A percentile compares a stretch with the other conserved stretches of the same genome.
These are phyloP conservation scores for Xylariaceae sp. DNA, from an alignment of 2,329 filamentous ascomycete genomes.

Conservation along the genomic window DNA sequence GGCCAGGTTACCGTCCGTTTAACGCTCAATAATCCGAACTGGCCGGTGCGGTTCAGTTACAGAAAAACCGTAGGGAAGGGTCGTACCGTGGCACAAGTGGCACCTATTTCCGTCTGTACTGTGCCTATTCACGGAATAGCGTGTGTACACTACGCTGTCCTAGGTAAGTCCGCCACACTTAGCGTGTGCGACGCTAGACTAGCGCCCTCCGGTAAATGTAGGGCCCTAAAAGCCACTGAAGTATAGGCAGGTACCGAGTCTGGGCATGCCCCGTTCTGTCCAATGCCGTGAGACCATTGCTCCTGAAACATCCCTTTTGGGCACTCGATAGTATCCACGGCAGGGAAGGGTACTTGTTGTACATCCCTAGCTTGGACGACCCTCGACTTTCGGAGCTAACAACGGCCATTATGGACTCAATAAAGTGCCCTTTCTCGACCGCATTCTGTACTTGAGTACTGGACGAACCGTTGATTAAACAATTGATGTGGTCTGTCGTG, in stretches of 20 bases:
- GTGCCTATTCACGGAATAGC: no score
- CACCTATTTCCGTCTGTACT: no score
- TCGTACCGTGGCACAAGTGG: no score
- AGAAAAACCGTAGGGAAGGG: no score
- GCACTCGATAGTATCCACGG: constrained; percentile 8
- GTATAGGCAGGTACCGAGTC: constrained; percentile 17
- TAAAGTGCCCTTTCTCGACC: constrained; percentile 1
- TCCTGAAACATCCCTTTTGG: constrained; percentile 14
- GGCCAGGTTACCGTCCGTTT: background rate
- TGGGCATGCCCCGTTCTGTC: constrained; percentile 9
- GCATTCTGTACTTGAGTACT: constrained; percentile 7
- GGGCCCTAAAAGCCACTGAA: constrained; percentile 1
- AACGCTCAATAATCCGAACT: background rate
- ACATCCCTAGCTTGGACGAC: constrained; percentile 5
- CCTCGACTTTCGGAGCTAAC: background rate
- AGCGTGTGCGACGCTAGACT: background rate
- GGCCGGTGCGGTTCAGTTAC: no score
- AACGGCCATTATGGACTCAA: background rate
- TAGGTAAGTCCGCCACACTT: no score
- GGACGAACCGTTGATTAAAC: background rate
- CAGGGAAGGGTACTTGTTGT: constrained; percentile 12
- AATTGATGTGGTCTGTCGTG: background rate
- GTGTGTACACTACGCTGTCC: no score
- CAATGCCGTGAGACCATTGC: constrained; percentile 17
- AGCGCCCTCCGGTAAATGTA: background rate